A percentile compares a stretch with the other conserved stretches of the same genome.
Evolutionary conservation across 1,139 yeast species (phyloP).

Genomic region (Protomyces inundatus): DNA sequence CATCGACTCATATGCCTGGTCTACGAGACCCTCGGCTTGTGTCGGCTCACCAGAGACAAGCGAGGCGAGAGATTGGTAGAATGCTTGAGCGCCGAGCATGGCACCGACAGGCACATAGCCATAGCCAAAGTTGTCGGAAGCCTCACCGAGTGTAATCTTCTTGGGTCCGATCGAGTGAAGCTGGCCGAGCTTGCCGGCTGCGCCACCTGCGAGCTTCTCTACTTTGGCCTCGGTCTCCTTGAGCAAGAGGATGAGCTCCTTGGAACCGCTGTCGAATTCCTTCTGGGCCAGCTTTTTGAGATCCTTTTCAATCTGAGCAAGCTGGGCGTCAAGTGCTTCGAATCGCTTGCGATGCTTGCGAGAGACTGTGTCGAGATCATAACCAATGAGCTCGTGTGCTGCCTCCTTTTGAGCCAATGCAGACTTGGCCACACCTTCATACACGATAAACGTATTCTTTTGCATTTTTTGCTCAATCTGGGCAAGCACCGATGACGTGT

Average conservation of each 20-base stretch:
- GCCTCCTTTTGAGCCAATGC: slow-evolving; percentile 9
- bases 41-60: slow-evolving; percentile 12
- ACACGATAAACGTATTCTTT: slow-evolving; percentile 15
- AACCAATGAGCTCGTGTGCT: slow-evolving; percentile 8
- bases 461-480: slow-evolving; percentile 3
- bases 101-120: slow-evolving; percentile 17
- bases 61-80: slow-evolving; percentile 12
- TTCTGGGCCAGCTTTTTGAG: slow-evolving; percentile 3
- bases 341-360: slow-evolving; percentile 18
- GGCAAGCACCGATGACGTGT: slow-evolving; percentile 13
- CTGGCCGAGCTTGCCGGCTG: slow-evolving; percentile 20
- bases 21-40: slow-evolving; percentile 7
- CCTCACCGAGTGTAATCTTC: slow-evolving; percentile 20
- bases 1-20: slow-evolving; percentile 1
- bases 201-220: slow-evolving; percentile 18
- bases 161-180: slow-evolving; percentile 17
- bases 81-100: slow-evolving; percentile 23
- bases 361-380: slow-evolving; percentile 5
- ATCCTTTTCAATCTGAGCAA: slow-evolving; percentile 4
- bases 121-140: slow-evolving; percentile 10
- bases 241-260: slow-evolving; percentile 4
- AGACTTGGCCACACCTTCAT: slow-evolving; percentile 5
- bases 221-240: slow-evolving; percentile 15
- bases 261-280: background rate
- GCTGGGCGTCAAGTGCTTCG: slow-evolving; percentile 7